Evolutionary conservation across 2,329 filamentous ascomycete species (phyloP).

Genomic region (Cordyceps fumosorosea): DNA sequence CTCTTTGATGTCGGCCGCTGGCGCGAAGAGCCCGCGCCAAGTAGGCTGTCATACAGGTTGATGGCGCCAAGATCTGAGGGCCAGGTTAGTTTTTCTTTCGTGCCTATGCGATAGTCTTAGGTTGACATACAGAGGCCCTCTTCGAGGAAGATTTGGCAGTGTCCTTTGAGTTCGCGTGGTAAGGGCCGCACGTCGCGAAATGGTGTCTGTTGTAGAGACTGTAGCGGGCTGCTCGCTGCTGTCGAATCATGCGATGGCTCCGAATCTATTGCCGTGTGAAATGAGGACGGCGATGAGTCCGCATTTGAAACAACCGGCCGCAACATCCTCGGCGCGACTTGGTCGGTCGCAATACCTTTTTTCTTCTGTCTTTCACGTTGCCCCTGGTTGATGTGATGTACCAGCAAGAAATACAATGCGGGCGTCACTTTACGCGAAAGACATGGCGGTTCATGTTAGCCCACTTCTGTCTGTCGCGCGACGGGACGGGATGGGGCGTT

Average conservation of each 20-base stretch:
- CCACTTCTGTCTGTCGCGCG: background rate
- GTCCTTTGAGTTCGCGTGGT: conserved; percentile 56
- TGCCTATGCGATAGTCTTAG: background rate
- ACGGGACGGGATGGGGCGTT: background rate
- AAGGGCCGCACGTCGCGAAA: conserved; percentile 52
- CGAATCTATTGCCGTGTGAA: conserved; percentile 28
- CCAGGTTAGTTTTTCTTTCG: background rate
- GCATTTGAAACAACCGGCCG: conserved; percentile 16
- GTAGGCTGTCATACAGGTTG: conserved; percentile 56
- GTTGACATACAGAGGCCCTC: conserved; percentile 58
- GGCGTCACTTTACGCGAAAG: background rate
- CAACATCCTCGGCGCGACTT: background rate
- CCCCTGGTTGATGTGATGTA: background rate
- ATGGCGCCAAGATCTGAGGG: conserved; percentile 40
- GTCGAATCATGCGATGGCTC: conserved; percentile 24
- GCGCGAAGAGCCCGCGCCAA: conserved; percentile 44
- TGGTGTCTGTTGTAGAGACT: conserved; percentile 22
- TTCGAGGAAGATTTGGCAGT: conserved; percentile 67
- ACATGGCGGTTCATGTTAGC: background rate
- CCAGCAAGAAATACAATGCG: background rate
- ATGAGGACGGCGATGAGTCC: conserved; percentile 28
- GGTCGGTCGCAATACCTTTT: background rate
- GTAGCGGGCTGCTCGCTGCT: conserved; percentile 29
- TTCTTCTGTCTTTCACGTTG: background rate
- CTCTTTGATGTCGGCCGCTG: conserved; percentile 27